A percentile compares a stretch with the other conserved stretches of the same genome.
phyloP scores from a whole-genome alignment of 2,329 filamentous ascomycete genomes.

The Ascosphaera apis region DNA sequence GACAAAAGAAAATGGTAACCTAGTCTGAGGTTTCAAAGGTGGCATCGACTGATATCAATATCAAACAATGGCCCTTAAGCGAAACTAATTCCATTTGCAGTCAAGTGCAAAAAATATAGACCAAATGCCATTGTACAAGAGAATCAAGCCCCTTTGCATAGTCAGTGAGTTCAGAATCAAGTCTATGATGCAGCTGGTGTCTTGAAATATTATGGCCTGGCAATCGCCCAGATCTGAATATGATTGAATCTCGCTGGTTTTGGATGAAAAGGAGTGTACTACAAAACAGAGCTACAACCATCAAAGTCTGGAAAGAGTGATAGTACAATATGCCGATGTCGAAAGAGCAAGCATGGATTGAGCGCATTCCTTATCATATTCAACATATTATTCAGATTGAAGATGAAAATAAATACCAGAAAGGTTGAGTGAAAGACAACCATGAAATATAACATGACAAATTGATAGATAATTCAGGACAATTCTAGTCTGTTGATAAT shows the following conservation, averaged over 20 bases:
- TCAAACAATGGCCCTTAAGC: constrained; percentile 5
- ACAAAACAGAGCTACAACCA: neutral
- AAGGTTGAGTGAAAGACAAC: no score
- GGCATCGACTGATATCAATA: constrained; percentile 8
- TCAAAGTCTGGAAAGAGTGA: constrained; percentile 2
- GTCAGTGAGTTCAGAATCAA: constrained; percentile 1
- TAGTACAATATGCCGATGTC: constrained; percentile 4
- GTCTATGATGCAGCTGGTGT: constrained; percentile 3
- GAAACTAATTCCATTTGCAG: constrained; percentile 8
- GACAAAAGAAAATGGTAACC: constrained; percentile 5
- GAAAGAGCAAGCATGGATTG: constrained; percentile 6
- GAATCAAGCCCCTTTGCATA: constrained; percentile 7
- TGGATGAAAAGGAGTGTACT: constrained; percentile 1
- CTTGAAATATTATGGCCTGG: constrained; percentile 2
- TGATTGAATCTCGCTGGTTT: constrained; percentile 5
- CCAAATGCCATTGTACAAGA: constrained; percentile 7
- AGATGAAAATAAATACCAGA: no score
- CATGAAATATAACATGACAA: no score
- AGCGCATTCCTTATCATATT: constrained; percentile 5
- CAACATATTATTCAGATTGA: no score
- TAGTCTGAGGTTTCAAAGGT: constrained; percentile 3
- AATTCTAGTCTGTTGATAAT: no score
- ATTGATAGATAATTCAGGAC: no score
- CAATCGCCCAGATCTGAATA: no score
- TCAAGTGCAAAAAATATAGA: constrained; percentile 3